Base-by-base conservation (phyloP, 2,329 filamentous ascomycete genomes). In the Capronia americana region DNA sequence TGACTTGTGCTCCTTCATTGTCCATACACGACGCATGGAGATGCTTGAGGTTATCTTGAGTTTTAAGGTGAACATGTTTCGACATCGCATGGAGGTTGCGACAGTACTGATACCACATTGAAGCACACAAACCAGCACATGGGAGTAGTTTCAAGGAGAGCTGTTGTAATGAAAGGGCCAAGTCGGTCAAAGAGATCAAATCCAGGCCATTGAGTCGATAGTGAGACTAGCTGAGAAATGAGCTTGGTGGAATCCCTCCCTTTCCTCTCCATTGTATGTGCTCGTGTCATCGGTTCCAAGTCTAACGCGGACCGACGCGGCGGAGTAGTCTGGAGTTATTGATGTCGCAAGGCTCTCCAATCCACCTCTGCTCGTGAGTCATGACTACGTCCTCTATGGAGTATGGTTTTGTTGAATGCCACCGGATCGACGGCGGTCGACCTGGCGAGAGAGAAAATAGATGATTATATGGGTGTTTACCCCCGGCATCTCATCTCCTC, bases 21-120 rank as follows among this genome's bases (percentile, higher is more conserved):
- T 34, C 12, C 53, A 32, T 14, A 55, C 24, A 20, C 8, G 20
- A 30, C 26, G 24, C 28, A 34, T 30, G 28, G 26, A 30, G 24
- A 55, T 34, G 53, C 53, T 55, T 55, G 28, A 28, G 30, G 53
- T 55, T 55, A 34, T 28, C 28, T 30, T 55, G 28, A 55, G 53
- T 24, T 55, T 20, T n/a, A 30, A 30, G 48, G 48, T 55, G 53
- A 55, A 34, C 53, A 34, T 55, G 24, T 14, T 34, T 32, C 53
- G 8, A 32, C 26, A 1, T n/a, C 17, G 12, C 12, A 14, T 11
- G 51, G 51, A 24, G 28, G 24, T 44, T 17, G 28, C 28, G n/a
- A 55, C 26, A 55, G 53, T 34, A 32, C 26, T 55, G 53, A 23
- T 30, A 55, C 24, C 4, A 32, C 10, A 34, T 55, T 28, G 28